phyloP scores from a whole-genome alignment of 805 yeast genomes.

The Pichia pseudocactophila region DNA sequence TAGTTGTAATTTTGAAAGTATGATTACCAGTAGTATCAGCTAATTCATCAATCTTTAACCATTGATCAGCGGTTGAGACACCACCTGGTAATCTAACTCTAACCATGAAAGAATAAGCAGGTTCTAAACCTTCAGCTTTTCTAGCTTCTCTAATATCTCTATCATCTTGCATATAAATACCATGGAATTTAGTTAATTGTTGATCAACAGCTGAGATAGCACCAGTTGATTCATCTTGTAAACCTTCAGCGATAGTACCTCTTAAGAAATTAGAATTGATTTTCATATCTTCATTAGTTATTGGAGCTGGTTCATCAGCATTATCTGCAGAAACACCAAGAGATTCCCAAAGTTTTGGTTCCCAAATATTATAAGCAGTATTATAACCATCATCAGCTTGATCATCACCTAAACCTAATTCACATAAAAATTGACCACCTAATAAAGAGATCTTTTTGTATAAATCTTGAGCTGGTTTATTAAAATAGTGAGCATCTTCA shows the following conservation, averaged over 20 bases:
- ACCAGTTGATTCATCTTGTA: constrained; percentile 76
- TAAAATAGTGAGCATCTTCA: constrained; percentile 88
- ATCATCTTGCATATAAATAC: constrained; percentile 97
- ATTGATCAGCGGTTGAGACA: constrained; percentile 76
- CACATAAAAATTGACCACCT: constrained; percentile 66
- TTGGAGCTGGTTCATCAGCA: constrained; percentile 83
- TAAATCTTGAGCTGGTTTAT: constrained; percentile 80
- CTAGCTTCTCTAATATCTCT: constrained; percentile 92
- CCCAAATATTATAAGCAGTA: constrained; percentile 89
- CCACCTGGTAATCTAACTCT: constrained; percentile 95
- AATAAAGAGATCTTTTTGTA: constrained; percentile 52
- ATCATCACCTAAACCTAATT: constrained; percentile 88
- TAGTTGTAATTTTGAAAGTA: constrained; percentile 87
- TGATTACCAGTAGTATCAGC: constrained; percentile 83
- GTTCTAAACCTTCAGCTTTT: constrained; percentile 87
- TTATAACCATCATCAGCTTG: constrained; percentile 94
- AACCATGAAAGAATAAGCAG: constrained; percentile 95
- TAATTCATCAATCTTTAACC: constrained; percentile 77
- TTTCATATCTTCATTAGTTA: constrained; percentile 95
- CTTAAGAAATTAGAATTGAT: constrained; percentile 76
- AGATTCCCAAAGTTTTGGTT: constrained; percentile 74
- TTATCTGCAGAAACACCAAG: constrained; percentile 83
- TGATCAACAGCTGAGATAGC: constrained; percentile 86
- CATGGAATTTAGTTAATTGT: constrained; percentile 94
- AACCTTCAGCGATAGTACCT: constrained; percentile 87